These are phyloP conservation scores for Aurantiochytrium sp. DNA, from an alignment of 108 stramenopile genomes.

Conservation along the genomic window DNA sequence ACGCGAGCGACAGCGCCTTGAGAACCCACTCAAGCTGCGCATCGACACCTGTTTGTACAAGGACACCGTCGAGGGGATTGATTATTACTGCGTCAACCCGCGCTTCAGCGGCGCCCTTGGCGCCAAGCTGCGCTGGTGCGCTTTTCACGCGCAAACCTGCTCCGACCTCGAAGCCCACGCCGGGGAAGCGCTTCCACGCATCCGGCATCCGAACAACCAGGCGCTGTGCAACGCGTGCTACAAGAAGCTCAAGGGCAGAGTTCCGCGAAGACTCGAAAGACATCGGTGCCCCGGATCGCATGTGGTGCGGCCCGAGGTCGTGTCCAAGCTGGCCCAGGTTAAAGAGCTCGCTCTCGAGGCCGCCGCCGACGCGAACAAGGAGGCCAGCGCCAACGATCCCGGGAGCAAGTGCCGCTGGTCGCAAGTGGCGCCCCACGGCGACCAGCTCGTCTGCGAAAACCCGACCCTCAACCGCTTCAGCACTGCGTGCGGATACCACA, in stretches of 20 bases:
- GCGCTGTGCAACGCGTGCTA: not conserved
- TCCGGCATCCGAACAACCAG: not conserved
- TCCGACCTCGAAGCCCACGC: not conserved
- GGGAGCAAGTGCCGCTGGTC: not conserved
- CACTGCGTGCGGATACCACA: not conserved
- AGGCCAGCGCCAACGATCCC: not conserved
- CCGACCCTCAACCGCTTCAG: not conserved
- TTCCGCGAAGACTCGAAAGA: not conserved
- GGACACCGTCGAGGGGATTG: not conserved
- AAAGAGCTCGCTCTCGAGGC: not conserved
- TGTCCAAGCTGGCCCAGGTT: constrained; percentile 9
- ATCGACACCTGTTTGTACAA: not conserved
- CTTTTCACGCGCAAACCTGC: not conserved
- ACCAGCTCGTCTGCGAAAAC: not conserved
- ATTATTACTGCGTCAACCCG: constrained; percentile 17
- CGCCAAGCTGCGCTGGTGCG: not conserved
- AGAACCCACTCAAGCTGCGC: not conserved
- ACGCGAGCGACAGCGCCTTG: not conserved
- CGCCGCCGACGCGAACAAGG: not conserved
- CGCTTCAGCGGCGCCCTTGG: not conserved
- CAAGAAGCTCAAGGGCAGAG: not conserved
- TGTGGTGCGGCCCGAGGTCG: not conserved
- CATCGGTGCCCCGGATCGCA: not conserved
- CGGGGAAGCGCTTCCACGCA: not conserved
- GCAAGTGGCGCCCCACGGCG: not conserved